Evolutionary conservation across 2,329 filamentous ascomycete species (phyloP).

Genomic region (Fonsecaea monophora): DNA sequence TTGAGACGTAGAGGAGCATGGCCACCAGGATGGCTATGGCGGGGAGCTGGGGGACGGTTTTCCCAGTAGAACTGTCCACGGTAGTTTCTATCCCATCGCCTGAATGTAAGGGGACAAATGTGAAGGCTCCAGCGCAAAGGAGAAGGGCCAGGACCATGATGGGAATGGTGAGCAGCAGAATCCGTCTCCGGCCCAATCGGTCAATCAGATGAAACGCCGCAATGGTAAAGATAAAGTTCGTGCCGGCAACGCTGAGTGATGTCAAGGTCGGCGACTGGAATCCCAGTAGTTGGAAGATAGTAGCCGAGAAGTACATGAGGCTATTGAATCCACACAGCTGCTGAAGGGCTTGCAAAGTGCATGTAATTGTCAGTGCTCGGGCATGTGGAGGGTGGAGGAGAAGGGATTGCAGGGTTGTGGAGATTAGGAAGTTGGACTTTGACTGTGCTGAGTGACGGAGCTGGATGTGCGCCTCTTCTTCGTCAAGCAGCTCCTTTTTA

Average conservation of each 20-base stretch:
- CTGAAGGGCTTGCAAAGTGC: constrained; percentile 83
- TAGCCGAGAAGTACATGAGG: constrained; percentile 89
- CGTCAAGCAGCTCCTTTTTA: constrained; percentile 75
- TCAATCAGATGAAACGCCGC: constrained; percentile 79
- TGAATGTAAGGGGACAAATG: constrained; percentile 57
- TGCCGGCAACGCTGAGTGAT: constrained; percentile 78
- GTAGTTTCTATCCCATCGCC: constrained; percentile 14
- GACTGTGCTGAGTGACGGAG: constrained; percentile 22
- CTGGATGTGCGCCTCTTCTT: constrained; percentile 56
- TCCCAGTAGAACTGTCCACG: constrained; percentile 32
- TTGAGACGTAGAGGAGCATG: constrained; percentile 82
- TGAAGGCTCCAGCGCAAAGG: constrained; percentile 75
- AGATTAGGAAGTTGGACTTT: constrained; percentile 25
- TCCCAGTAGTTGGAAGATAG: constrained; percentile 77
- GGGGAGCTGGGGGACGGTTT: constrained; percentile 49
- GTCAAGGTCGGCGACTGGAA: constrained; percentile 81
- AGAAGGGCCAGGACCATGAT: constrained; percentile 79
- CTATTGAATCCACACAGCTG: constrained; percentile 92
- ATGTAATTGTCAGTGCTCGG: constrained; percentile 81
- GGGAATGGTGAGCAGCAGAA: constrained; percentile 82
- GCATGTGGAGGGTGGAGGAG: constrained; percentile 39
- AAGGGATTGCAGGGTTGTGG: constrained; percentile 48
- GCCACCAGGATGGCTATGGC: constrained; percentile 70
- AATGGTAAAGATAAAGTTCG: constrained; percentile 82
- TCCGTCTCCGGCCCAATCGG: constrained; percentile 76